Percentiles rank a stretch among this genome's conserved stretches.
These are phyloP conservation scores for Chrysopogon serrulatus DNA, from an alignment of 176 grass and related monocot genomes.

Conservation along the genomic window DNA sequence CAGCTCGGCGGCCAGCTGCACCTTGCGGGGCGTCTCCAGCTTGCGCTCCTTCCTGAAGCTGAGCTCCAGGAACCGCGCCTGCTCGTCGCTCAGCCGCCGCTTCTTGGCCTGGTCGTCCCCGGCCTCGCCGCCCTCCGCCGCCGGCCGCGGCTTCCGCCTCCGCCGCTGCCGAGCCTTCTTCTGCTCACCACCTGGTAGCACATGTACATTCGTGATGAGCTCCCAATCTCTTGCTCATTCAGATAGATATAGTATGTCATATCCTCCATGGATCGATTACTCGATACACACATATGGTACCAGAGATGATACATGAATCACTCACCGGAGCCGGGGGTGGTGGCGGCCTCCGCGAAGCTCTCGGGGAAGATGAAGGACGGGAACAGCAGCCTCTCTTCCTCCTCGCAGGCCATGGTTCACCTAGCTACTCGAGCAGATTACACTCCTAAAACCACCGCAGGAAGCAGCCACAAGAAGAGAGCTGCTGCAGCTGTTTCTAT, in stretches of 20 bases:
- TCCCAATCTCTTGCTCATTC: neutral
- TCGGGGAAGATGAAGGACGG: constrained; percentile 37
- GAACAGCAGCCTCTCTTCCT: constrained; percentile 56
- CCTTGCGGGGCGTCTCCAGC: constrained; percentile 81
- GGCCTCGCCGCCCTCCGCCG: neutral
- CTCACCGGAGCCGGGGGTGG: constrained; percentile 25
- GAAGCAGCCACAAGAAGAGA: neutral
- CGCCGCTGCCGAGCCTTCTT: constrained; percentile 56
- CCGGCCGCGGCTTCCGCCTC: constrained; percentile 44
- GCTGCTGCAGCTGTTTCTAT: neutral
- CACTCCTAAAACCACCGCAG: neutral
- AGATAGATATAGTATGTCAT: too few species aligned
- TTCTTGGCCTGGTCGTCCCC: constrained; percentile 53
- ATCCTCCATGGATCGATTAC: neutral
- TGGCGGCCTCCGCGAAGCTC: constrained; percentile 19
- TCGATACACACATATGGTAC: too few species aligned
- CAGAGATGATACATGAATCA: neutral
- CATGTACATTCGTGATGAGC: neutral
- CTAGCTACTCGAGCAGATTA: neutral
- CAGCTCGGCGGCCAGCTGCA: constrained; percentile 75
- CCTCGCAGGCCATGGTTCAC: constrained; percentile 30
- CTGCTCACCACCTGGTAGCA: constrained; percentile 32
- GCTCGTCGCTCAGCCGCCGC: constrained; percentile 72
- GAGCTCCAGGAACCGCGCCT: constrained; percentile 72
- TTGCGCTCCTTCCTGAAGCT: constrained; percentile 79